phyloP scores from a whole-genome alignment of 2,329 filamentous ascomycete species.

The Pyricularia pennisetigena region DNA sequence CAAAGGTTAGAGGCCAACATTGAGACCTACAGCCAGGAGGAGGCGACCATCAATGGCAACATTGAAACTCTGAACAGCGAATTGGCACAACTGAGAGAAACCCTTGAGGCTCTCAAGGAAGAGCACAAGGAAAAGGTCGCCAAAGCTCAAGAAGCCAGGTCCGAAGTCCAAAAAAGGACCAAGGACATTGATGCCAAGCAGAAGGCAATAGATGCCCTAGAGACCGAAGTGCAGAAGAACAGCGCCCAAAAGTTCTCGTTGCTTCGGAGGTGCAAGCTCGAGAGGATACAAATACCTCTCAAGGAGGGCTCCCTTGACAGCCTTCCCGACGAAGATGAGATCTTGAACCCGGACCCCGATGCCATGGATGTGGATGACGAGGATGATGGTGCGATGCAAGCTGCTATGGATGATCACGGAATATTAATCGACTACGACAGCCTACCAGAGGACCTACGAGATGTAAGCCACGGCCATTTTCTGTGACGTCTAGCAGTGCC shows the following conservation, averaged over 20 bases:
- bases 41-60: slow-evolving; percentile 62
- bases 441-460: slow-evolving; percentile 73
- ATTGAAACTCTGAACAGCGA: slow-evolving; percentile 67
- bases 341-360: slow-evolving; percentile 69
- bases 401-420: slow-evolving; percentile 76
- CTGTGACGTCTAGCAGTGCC: not conserved
- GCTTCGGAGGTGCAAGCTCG: slow-evolving; percentile 81
- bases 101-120: slow-evolving; percentile 57
- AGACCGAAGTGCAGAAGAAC: slow-evolving; percentile 78
- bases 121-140: slow-evolving; percentile 61
- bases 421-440: slow-evolving; percentile 80
- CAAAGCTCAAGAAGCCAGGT: slow-evolving; percentile 66
- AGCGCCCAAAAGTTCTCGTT: slow-evolving; percentile 75
- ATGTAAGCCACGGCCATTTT: slow-evolving; percentile 39
- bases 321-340: slow-evolving; percentile 76
- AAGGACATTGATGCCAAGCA: slow-evolving; percentile 68
- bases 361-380: slow-evolving; percentile 86
- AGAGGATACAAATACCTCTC: slow-evolving; percentile 83
- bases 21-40: slow-evolving; percentile 59
- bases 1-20: slow-evolving; percentile 61
- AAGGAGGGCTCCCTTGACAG: slow-evolving; percentile 68
- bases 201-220: slow-evolving; percentile 68
- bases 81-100: slow-evolving; percentile 64
- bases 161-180: slow-evolving; percentile 72
- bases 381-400: slow-evolving; percentile 47